These are phyloP conservation scores for Xylaria palmicola DNA, from an alignment of 495 filamentous ascomycete species.

Conservation along the genomic window DNA sequence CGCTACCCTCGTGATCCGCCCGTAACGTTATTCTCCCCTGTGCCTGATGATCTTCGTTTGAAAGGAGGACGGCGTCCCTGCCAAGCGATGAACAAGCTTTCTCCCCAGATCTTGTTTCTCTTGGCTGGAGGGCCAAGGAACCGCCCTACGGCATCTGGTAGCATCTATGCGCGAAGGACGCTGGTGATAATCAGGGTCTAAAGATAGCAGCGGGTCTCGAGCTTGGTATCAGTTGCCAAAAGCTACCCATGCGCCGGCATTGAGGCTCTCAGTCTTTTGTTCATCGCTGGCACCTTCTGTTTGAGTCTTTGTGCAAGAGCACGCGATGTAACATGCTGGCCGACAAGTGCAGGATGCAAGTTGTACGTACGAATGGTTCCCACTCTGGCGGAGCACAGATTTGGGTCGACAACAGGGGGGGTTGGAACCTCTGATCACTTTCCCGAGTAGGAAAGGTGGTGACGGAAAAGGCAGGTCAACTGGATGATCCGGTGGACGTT, in stretches of 20 bases:
- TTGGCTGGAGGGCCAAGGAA: conserved; percentile 1
- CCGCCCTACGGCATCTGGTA: neutral
- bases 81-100: conserved; percentile 11
- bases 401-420: neutral
- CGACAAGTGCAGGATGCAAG: neutral
- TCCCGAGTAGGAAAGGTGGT: conserved; percentile 5
- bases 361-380: neutral
- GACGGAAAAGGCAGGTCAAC: conserved; percentile 8
- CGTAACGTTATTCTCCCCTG: neutral
- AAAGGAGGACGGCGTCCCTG: conserved; percentile 1
- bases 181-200: neutral
- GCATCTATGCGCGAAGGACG: neutral
- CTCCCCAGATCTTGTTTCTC: conserved; percentile 1
- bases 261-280: neutral
- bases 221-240: neutral
- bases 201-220: neutral
- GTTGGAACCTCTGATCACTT: neutral
- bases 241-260: neutral
- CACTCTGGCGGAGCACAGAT: neutral
- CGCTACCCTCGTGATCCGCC: neutral
- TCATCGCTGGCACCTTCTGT: conserved; percentile 4
- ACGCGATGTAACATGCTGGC: neutral
- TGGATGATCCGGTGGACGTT: neutral
- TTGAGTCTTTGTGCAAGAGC: neutral
- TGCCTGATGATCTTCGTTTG: too few species aligned